Base-by-base conservation (phyloP, 148 eudicot genomes). In the Silene conica region DNA sequence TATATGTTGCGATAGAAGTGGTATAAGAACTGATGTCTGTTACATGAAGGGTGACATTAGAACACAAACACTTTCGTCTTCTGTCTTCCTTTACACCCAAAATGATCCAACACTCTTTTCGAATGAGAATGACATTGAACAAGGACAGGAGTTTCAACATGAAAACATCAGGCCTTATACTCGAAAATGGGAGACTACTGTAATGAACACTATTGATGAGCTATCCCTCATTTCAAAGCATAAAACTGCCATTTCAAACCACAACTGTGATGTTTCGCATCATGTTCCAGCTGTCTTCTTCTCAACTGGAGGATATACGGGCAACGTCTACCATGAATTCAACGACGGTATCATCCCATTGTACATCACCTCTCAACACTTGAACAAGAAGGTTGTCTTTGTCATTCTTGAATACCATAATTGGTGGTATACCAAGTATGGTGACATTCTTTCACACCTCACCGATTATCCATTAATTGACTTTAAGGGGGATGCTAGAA, bases 351-450 rank as follows among this genome's bases (percentile, higher is more conserved):
- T 95, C 18, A 20, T 92, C 76, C 98, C 98, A 18, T 77, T 95
- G 46, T 95, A 83, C 83, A 92, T 95, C 25, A 95, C 98, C 18
- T 88, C 97, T n/a, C 96, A 87, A 63, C 85, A 85, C 9, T 87
- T 89, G 11, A 90, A 90, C 77, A 90, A 84, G 82, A 86, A 81
- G 80, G 98, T 95, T 54, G 89, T 87, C 82, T 92, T 92, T 78
- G 97, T 95, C 21, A 82, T 95, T 46, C 82, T 89, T 34, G 97
- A 92, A 67, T 95, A 88, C 64, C 97, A 90, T 67, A 72, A 72
- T 62, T 92, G 98, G 98, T 95, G 98, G 98, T 59, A 81, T n/a
- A 92, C 85, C 0, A 95, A 95, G 82, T 95, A 90, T 52, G 86
- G 79, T 0, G 87, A 92, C 23, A 80, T 95, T 54, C 80, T 95